Base-by-base conservation (phyloP, 192 early-diverging fungal species). In the Obelidium mucronatum region DNA sequence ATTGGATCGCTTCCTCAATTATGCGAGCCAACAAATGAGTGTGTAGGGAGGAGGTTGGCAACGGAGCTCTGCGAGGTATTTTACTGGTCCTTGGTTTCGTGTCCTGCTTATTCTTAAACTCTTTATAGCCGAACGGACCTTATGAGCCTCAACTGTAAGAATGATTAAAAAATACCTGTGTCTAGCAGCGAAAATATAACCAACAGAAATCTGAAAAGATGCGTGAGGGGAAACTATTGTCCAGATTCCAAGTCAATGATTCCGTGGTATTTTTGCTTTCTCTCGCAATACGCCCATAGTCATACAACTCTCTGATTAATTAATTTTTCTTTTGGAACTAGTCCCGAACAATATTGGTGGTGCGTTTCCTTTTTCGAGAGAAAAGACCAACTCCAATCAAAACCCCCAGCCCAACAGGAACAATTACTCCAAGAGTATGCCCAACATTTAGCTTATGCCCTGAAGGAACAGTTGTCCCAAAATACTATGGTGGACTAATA, bases 401-500 rank as follows among this genome's bases (percentile, higher is more conserved):
- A 51, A 51, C 8, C 48, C 22, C 8, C 22, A 51, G 55, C 24
- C 73, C 73, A 22, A 59, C 60, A 22, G 73, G 73, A 51, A 40
- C 39, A 13, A 64, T 64, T 19, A 19, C 55, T 19, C 73, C 73
- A 8, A 34, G 58, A 31, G 4, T 36, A 5, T 74, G 73, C 24
- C 73, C 73, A 15, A 22, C 73, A n/a, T 26, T 74, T 8, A 74
- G 73, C 60, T 34, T 35, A 13, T 74, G 73, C 40, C 11, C 13
- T 2, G 73, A 33, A 15, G 60, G 62, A 63, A 19, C 60, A 34
- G 26, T 64, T 28, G 73, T 74, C 6, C 73, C 73, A 17, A 65
- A 4, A 26, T 64, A 62, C 26, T 74, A 64, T 34, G 73, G 73
- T 19, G 73, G 73, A 48, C 15, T 74, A 39, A 36, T 74, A 8